Base-by-base conservation (phyloP, 345 rosid genomes). In the Mangifera indica region DNA sequence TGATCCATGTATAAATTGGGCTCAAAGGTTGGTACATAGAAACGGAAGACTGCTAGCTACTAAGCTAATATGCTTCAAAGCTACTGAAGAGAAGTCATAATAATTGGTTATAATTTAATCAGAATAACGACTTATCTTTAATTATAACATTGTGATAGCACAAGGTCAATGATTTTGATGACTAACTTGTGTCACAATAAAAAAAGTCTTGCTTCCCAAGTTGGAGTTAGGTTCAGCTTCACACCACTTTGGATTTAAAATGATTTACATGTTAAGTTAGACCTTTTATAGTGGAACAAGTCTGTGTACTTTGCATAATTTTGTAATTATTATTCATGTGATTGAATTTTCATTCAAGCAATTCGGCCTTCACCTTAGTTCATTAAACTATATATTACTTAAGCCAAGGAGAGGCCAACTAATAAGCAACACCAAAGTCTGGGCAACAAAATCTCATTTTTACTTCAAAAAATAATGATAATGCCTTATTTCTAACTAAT, bases 181-280 rank as follows among this genome's bases (percentile, higher is more conserved):
- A 46, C 66, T 59, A 58, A 17, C 5, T 25, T 73, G 71, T 63
- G 74, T 70, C 79, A 25, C 57, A n/a, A n/a, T n/a, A n/a, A 57
- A 57, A 11, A 68, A 76, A 80, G 77, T 80, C 82, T 72, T 46
- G 44, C 64, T 46, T 80, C 53, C 20, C 32, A 58, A 59, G 77
- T 69, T 72, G n/a, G 75, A 57, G 79, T 76, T 76, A 76, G 77
- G 82, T 76, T 64, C 29, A 51, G 68, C 40, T 68, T 80, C n/a
- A n/a, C 72, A 76, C 72, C 57, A 18, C 52, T 48, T 62, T 24
- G 67, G n/a, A 53, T 21, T 53, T 12, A 61, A 52, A 37, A 67
- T 2, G 46, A 61, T n/a, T 2, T 58, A 26, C 22, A 70, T 32
- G 71, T 24, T 21, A 4, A 59, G 3, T 13, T 20, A 51, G 49